Evolutionary conservation across 2,329 filamentous ascomycete species (phyloP), one percentile per base, ranked within the genome.

Genomic region (Colletotrichum shisoi): DNA sequence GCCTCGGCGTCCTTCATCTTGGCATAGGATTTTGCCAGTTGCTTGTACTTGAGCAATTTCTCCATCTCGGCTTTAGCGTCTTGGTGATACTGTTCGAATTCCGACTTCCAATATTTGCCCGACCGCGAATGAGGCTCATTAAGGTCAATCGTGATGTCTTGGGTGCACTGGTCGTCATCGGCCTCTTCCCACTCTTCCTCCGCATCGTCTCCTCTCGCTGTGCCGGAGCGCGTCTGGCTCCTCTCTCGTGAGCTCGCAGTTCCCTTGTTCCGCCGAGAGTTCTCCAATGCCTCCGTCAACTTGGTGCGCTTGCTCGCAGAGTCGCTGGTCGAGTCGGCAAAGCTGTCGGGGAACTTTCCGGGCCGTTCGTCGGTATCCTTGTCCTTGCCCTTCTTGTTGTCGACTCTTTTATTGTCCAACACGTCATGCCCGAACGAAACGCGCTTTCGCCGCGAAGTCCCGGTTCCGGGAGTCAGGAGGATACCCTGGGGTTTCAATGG

Each of bases 41-140:
- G 87, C 80, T 93, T 92, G 81, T 93, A 94, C 74, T 87, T 87
- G 74, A 94, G 85, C 73, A 94, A 82, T 79, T 90, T 92, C 79
- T 89, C 88, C 82, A 93, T 89, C 76, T 94, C 90, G 49, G 83
- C 84, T 75, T 87, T 87, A 70, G 91, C 91, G 69, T 91, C 89
- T 51, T 87, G 83, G 56, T 91, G 88, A 73, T 94, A 94, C 62
- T 83, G 85, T 71, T 92, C 85, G 72, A 91, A 94, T 73, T 93
- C 87, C 27, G 86, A 84, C 77, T 94, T 94, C 91, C 91, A 94
- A 77, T 91, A 93, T 72, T 85, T 88, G 7, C 91, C 91, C 4
- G 91, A 93, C 67, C 90, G 85, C 2, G 91, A 92, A 70, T 88
- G 86, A 7, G 91, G 91, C 72, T 92, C 88, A 69, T 90, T 89